Conservation (phyloP, 2,329 filamentous ascomycete genomes). For the Cordyceps farinosa region DNA sequence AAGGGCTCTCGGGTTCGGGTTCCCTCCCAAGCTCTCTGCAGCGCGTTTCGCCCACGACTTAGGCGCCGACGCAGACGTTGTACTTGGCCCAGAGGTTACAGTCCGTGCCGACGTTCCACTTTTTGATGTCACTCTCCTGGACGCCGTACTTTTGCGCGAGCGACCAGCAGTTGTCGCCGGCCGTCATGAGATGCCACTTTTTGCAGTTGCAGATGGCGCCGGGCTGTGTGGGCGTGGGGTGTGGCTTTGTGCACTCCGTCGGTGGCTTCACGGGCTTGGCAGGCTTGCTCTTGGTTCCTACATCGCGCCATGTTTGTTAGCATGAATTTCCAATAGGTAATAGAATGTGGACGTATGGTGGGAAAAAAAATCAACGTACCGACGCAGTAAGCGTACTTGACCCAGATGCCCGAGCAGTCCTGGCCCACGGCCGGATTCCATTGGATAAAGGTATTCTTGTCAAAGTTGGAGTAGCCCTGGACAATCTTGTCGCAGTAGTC, state of each 20-base stretch:
- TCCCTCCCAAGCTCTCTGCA: not conserved
- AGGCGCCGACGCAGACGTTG: conserved; percentile 10
- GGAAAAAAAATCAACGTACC: not conserved
- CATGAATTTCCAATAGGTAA: not conserved
- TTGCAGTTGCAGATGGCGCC: conserved; percentile 5
- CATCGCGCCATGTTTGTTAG: too few species aligned
- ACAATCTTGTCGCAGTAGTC: conserved; percentile 13
- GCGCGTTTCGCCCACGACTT: not conserved
- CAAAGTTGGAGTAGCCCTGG: not conserved
- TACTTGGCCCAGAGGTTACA: conserved; percentile 3
- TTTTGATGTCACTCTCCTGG: not conserved
- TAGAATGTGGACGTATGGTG: not conserved
- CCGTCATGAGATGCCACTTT: not conserved
- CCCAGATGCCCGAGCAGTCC: conserved; percentile 7
- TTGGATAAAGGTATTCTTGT: not conserved
- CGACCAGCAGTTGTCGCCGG: not conserved
- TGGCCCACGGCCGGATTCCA: conserved; percentile 11
- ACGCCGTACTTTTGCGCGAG: conserved; percentile 1
- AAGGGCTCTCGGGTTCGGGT: too few species aligned
- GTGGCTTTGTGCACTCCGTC: not conserved
- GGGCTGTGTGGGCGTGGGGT: not conserved
- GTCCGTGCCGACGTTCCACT: conserved; percentile 1
- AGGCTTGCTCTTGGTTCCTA: not conserved
- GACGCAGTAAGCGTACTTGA: conserved; percentile 11
- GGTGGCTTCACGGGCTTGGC: not conserved